Evolutionary conservation across 2,329 filamentous ascomycete species (phyloP).

Genomic region (Aureobasidium lini): DNA sequence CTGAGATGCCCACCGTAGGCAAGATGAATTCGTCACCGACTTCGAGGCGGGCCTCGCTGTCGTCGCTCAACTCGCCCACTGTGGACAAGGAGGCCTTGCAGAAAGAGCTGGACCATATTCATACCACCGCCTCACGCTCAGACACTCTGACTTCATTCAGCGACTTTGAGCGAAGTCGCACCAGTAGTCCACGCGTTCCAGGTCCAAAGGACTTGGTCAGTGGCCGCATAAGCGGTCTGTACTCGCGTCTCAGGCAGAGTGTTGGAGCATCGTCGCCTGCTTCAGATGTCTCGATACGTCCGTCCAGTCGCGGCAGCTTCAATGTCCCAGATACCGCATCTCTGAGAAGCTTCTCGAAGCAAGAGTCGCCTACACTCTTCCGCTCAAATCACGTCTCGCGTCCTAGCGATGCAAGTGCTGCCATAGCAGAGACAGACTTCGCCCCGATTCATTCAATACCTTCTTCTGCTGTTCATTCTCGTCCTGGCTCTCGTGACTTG

Average conservation of each 20-base stretch:
- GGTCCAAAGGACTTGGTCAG: conserved; percentile 31
- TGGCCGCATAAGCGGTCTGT: conserved; percentile 66
- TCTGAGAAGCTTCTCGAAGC: conserved; percentile 17
- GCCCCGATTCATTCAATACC: neutral
- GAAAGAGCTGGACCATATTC: conserved; percentile 76
- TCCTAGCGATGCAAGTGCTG: neutral
- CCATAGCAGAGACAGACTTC: neutral
- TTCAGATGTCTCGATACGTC: conserved; percentile 61
- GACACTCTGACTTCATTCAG: conserved; percentile 87
- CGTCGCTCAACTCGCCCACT: conserved; percentile 30
- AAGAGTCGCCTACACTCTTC: neutral
- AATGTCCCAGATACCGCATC: conserved; percentile 24
- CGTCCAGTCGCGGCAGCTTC: conserved; percentile 35
- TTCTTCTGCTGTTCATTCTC: conserved; percentile 11
- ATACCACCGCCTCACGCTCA: conserved; percentile 78
- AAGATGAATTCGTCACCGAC: conserved; percentile 24
- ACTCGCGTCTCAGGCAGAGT: conserved; percentile 63
- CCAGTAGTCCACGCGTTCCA: conserved; percentile 15
- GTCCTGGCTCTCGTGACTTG: conserved; percentile 11
- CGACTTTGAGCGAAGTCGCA: conserved; percentile 72
- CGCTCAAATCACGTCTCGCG: conserved; percentile 8
- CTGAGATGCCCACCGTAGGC: conserved; percentile 22
- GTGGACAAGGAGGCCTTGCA: conserved; percentile 68
- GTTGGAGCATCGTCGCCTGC: conserved; percentile 20
- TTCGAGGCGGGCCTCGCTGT: conserved; percentile 32